Percentiles rank a stretch among this genome's conserved stretches.
phyloP scores from a whole-genome alignment of 2,329 filamentous ascomycete species.

The Akanthomyces dipterigenus region DNA sequence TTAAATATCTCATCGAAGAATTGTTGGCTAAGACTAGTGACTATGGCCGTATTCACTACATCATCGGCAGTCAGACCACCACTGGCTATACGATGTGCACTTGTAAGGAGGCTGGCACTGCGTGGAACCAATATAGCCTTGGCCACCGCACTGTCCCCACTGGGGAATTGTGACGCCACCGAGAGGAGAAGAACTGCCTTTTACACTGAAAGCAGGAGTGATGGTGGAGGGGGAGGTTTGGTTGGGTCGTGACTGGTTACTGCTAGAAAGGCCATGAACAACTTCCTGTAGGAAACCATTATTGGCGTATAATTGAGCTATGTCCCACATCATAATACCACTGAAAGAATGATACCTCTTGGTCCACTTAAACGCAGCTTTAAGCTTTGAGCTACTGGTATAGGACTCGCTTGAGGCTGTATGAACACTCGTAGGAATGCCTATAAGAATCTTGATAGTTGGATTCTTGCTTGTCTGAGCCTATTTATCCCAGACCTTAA shows the following conservation, averaged over 20 bases:
- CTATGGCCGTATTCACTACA: too few species aligned
- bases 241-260: background rate
- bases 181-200: conserved; percentile 1
- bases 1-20: too few species aligned
- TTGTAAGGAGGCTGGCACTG: conserved; percentile 3
- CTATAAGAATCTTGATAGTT: conserved; percentile 54
- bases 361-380: conserved; percentile 45
- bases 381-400: conserved; percentile 37
- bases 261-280: conserved; percentile 24
- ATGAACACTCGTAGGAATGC: conserved; percentile 44
- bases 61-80: background rate
- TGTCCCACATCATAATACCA: conserved; percentile 65
- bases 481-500: conserved; percentile 59
- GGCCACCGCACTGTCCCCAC: conserved; percentile 12
- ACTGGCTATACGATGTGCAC: background rate
- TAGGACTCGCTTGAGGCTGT: conserved; percentile 48
- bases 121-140: conserved; percentile 8
- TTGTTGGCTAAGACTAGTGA: too few species aligned
- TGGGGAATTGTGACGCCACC: background rate
- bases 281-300: conserved; percentile 46
- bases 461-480: conserved; percentile 52
- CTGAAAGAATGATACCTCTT: conserved; percentile 54
- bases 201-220: background rate
- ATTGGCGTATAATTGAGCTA: conserved; percentile 52
- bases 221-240: conserved; percentile 2